Evolutionary conservation across 306 rosid species (phyloP).

Genomic region (Cicer cuneatum): DNA sequence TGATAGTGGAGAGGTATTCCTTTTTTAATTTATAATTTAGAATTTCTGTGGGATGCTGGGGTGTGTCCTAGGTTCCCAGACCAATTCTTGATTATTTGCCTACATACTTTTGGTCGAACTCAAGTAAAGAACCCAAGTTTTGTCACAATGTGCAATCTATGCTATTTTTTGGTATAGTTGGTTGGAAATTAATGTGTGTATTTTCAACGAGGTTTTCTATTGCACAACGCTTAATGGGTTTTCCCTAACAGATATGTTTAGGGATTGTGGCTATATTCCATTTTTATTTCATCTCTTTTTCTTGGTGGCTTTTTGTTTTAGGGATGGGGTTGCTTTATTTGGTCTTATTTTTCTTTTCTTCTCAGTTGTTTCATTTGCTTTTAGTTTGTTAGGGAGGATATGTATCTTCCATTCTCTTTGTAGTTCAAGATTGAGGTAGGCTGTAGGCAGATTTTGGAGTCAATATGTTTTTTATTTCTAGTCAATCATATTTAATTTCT

Average conservation of each 20-base stretch:
- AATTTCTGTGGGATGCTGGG: constrained; percentile 1
- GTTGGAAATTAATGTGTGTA: neutral
- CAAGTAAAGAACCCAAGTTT: constrained; percentile 15
- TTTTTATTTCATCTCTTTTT: neutral
- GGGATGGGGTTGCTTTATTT: neutral
- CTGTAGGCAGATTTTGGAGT: constrained; percentile 12
- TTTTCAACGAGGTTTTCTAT: constrained; percentile 19
- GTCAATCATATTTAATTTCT: constrained; percentile 3
- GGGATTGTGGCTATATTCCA: neutral
- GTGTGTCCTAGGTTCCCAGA: neutral
- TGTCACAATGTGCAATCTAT: constrained; percentile 15
- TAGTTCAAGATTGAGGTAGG: neutral
- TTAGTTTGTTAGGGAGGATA: constrained; percentile 10
- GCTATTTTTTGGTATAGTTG: constrained; percentile 6
- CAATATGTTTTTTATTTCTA: neutral
- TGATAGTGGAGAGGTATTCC: constrained; percentile 66
- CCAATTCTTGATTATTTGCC: constrained; percentile 16
- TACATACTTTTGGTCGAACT: constrained; percentile 6
- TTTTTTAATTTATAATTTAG: constrained; percentile 15
- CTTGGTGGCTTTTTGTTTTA: neutral
- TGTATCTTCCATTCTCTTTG: constrained; percentile 2
- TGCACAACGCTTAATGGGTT: neutral
- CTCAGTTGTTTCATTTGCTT: neutral
- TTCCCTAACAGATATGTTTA: constrained; percentile 2
- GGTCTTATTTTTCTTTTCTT: neutral